phyloP scores from a whole-genome alignment of 345 rosid genomes.

The Salix caprea region DNA sequence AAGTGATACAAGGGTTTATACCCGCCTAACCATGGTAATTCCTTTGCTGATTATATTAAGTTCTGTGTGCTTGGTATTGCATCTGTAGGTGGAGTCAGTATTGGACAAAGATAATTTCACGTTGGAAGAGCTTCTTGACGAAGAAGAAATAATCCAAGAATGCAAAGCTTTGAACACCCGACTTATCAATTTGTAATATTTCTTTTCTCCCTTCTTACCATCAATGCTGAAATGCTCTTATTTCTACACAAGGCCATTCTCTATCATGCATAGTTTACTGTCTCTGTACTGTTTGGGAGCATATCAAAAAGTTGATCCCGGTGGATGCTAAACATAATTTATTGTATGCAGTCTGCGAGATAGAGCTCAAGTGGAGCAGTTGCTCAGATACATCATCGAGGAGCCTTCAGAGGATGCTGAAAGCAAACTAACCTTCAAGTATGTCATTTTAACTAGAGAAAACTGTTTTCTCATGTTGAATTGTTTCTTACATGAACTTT shows the following conservation, averaged over 20 bases:
- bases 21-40: not conserved
- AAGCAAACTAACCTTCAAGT: constrained; percentile 83
- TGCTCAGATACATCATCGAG: constrained; percentile 71
- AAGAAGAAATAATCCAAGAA: constrained; percentile 99
- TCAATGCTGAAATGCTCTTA: not conserved
- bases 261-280: not conserved
- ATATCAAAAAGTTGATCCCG: not conserved
- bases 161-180: constrained; percentile 98
- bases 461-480: not conserved
- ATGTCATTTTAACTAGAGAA: constrained; percentile 20
- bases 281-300: not conserved
- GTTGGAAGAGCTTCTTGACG: constrained; percentile 95
- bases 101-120: constrained; percentile 87
- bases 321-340: constrained; percentile 15
- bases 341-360: constrained; percentile 67
- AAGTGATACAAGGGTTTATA: not conserved
- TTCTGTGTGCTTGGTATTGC: not conserved
- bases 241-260: not conserved
- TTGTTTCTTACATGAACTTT: not conserved
- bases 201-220: constrained; percentile 3
- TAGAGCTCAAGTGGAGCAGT: constrained; percentile 88
- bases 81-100: constrained; percentile 73
- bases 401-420: constrained; percentile 87
- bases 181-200: constrained; percentile 78
- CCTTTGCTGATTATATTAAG: not conserved